Percentiles rank a stretch among this genome's conserved stretches.
Conservation (phyloP, 1,284 basidiomycete species). For the Mrakiaceae sp. region DNA sequence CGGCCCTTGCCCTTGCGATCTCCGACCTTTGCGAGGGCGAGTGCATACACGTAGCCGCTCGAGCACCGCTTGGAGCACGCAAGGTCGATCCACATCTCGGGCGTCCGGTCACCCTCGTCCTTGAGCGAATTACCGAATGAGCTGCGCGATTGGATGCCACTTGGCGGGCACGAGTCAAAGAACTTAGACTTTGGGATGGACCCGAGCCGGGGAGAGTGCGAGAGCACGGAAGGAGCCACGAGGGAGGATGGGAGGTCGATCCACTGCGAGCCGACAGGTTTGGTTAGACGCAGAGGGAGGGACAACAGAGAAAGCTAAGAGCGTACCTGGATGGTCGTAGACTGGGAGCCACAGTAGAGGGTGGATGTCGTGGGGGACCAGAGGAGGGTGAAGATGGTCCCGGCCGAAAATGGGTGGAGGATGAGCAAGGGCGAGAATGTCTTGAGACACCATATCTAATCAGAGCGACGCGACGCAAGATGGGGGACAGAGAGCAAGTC, state of each 20-base stretch:
- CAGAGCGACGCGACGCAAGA: too few relatives aligned
- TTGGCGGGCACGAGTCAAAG: background rate
- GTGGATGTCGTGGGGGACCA: constrained; percentile 1
- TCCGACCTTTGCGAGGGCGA: background rate
- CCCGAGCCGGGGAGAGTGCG: background rate
- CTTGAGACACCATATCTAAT: constrained; percentile 1
- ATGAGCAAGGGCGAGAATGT: constrained; percentile 2
- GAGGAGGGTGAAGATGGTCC: constrained; percentile 6
- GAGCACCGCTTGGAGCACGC: too few relatives aligned
- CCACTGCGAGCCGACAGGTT: background rate
- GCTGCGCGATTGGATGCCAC: background rate
- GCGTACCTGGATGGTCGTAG: constrained; percentile 13
- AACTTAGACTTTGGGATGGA: background rate
- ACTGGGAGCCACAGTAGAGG: constrained; percentile 15
- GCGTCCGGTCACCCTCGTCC: too few relatives aligned
- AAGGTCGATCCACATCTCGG: too few relatives aligned
- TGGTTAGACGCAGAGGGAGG: background rate
- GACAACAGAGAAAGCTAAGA: background rate
- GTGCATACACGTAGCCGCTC: constrained; percentile 13
- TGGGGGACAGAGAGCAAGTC: too few relatives aligned
- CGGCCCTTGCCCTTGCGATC: background rate
- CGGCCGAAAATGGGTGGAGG: constrained; percentile 9
- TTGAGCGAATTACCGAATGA: too few relatives aligned
- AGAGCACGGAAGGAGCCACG: background rate
- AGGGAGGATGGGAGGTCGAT: background rate